A percentile compares a stretch with the other conserved stretches of the same genome.
Evolutionary conservation across 2,329 filamentous ascomycete genomes (phyloP).

Genomic region (Colletotrichum lini): DNA sequence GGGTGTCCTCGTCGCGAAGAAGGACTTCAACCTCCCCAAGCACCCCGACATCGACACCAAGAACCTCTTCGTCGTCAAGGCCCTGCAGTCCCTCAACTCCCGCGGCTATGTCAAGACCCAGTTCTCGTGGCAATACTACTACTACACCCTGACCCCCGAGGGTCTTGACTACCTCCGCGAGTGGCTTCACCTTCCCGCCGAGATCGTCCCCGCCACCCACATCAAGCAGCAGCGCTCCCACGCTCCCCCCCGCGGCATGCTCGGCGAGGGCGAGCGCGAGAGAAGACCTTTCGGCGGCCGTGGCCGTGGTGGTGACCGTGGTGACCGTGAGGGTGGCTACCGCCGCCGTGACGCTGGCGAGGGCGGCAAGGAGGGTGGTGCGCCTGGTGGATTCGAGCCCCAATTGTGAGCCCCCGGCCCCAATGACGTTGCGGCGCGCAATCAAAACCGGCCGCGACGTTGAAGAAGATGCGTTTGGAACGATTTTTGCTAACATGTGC

Average conservation of each 20-base stretch:
- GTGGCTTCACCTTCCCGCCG: constrained; percentile 99
- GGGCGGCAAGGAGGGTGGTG: constrained; percentile 91
- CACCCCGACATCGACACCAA: constrained; percentile 99
- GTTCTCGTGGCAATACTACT: constrained; percentile 99
- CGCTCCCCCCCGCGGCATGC: constrained; percentile 98
- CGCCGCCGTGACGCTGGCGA: constrained; percentile 89
- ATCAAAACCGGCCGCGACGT: background rate
- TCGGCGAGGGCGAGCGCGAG: constrained; percentile 88
- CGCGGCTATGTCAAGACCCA: constrained; percentile 99
- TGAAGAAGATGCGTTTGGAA: background rate
- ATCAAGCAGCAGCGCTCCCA: constrained; percentile 99
- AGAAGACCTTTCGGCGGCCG: constrained; percentile 85
- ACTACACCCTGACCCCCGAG: constrained; percentile 99
- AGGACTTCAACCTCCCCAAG: constrained; percentile 99
- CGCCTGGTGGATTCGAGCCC: constrained; percentile 92
- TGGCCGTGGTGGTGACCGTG: constrained; percentile 82
- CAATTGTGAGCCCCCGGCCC: constrained; percentile 77
- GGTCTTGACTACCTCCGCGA: constrained; percentile 99
- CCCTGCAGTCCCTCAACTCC: constrained; percentile 96
- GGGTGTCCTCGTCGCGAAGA: constrained; percentile 95
- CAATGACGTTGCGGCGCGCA: background rate
- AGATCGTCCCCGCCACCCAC: constrained; percentile 99
- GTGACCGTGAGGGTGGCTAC: constrained; percentile 91
- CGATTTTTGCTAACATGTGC: constrained; percentile 52
- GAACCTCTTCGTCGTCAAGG: constrained; percentile 99